Base-by-base conservation (phyloP, 768 basidiomycete species). In the Boletus bicolor region DNA sequence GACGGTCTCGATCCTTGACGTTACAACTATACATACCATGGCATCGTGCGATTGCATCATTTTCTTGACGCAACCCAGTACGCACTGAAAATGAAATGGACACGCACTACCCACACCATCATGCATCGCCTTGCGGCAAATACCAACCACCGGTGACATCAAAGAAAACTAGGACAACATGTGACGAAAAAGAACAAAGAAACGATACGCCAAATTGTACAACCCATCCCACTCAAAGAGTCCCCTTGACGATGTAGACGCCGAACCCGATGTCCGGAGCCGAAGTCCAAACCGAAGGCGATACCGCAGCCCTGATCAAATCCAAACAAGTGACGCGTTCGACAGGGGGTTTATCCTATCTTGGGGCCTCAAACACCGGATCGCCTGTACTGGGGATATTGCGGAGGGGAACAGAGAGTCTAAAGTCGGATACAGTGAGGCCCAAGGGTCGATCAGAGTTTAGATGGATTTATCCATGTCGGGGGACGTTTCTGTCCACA, bases 391-490 rank as follows among this genome's bases (percentile, higher is more conserved):
- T 36, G 59, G 37, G 11, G 42, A 51, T 56, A 55, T 41, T 44
- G 47, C 51, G 7, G 11, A 37, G 37, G 35, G 14, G 1, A 7
- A 44, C 7, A 0, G 21, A 28, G 28, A 4, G 17, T 26, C 36
- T 12, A 48, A 19, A 49, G 42, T 26, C 32, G 41, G 44, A 34
- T 12, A 9, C 30, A 24, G 19, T n/a, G 19, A n/a, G 19, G 17
- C n/a, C n/a, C 14, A 24, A 28, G n/a, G 44, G 36, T 26, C 43
- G 45, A 62, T 66, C 55, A 66, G 30, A 66, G 55, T 19, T 41
- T 68, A 1, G 55, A 46, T 1, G 65, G 65, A 32, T 64, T 65
- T 36, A 2, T 59, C 65, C 65, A 66, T 7, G 19, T 36, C 6
- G 65, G 65, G 5, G 37, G 51, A 41, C 66, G 65, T 50, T 57